A percentile compares a stretch with the other conserved stretches of the same genome.
phyloP scores from a whole-genome alignment of 2,329 filamentous ascomycete genomes.

The Monosporascus sp. region DNA sequence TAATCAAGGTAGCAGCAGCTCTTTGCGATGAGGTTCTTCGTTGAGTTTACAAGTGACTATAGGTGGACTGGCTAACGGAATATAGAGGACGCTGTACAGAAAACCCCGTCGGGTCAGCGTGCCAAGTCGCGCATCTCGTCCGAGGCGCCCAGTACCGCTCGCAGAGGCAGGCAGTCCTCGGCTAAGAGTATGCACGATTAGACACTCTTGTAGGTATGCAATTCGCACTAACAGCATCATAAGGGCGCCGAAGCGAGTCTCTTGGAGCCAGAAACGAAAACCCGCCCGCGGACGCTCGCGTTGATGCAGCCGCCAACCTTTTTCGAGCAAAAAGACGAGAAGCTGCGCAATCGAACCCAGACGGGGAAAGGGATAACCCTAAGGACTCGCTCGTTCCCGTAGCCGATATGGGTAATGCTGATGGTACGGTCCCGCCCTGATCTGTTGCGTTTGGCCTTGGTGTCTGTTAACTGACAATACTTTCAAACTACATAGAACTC shows the following conservation, averaged over 20 bases:
- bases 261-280: slow-evolving; percentile 7
- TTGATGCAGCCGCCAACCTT: slow-evolving; percentile 9
- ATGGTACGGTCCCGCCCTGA: slow-evolving; percentile 7
- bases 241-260: slow-evolving; percentile 19
- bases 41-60: slow-evolving; percentile 1
- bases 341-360: slow-evolving; percentile 8
- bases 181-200: slow-evolving; percentile 1
- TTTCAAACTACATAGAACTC: slow-evolving; percentile 2
- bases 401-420: slow-evolving; percentile 21
- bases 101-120: slow-evolving; percentile 13
- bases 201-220: neutral
- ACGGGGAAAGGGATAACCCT: slow-evolving; percentile 5
- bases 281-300: slow-evolving; percentile 6
- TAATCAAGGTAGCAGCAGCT: slow-evolving; percentile 12
- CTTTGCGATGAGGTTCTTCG: neutral
- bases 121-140: slow-evolving; percentile 17
- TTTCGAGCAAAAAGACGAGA: slow-evolving; percentile 12
- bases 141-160: slow-evolving; percentile 14
- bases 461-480: neutral
- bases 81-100: slow-evolving; percentile 13
- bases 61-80: slow-evolving; percentile 4
- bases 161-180: slow-evolving; percentile 10
- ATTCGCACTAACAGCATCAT: neutral
- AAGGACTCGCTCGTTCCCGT: slow-evolving; percentile 15
- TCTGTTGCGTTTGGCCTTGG: neutral